These are phyloP conservation scores for Meripilus lineatus DNA, from an alignment of 1,284 basidiomycete genomes.

Conservation along the genomic window DNA sequence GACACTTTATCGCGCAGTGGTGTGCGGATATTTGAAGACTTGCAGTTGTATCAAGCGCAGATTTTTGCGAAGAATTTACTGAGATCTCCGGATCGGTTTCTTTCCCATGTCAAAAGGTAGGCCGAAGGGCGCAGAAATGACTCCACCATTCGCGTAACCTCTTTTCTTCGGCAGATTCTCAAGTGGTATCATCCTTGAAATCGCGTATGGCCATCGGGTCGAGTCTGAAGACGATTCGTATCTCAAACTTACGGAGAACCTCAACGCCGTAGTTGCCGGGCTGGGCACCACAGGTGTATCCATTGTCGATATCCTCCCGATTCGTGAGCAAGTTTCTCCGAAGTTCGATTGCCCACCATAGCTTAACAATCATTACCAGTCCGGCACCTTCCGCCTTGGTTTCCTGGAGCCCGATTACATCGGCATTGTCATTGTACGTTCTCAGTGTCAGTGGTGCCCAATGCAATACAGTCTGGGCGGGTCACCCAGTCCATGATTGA, in stretches of 20 bases:
- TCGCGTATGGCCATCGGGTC: constrained; percentile 26
- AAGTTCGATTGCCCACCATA: not conserved
- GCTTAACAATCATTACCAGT: not conserved
- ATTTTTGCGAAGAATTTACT: not conserved
- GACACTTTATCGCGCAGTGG: not conserved
- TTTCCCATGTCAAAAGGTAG: not conserved
- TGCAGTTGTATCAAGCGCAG: not conserved
- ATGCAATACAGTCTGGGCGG: too few species aligned
- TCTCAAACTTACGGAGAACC: constrained; percentile 37
- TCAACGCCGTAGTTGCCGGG: constrained; percentile 42
- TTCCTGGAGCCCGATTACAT: not conserved
- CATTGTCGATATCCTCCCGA: constrained; percentile 3
- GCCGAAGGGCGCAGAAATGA: too few species aligned
- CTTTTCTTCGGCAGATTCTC: constrained; percentile 13
- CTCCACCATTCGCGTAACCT: too few species aligned
- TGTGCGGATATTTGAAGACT: not conserved
- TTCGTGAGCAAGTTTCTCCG: not conserved
- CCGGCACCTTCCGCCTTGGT: not conserved
- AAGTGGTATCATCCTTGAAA: constrained; percentile 38
- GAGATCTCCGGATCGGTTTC: not conserved
- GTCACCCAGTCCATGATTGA: too few species aligned
- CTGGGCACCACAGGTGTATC: constrained; percentile 40
- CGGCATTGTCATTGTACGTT: too few species aligned
- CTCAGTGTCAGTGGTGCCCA: too few species aligned
- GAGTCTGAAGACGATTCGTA: constrained; percentile 23